Percentiles rank a stretch among this genome's conserved stretches.
These are phyloP conservation scores for Sugiyamaella smithiae DNA, from an alignment of 805 yeast species.

Conservation along the genomic window DNA sequence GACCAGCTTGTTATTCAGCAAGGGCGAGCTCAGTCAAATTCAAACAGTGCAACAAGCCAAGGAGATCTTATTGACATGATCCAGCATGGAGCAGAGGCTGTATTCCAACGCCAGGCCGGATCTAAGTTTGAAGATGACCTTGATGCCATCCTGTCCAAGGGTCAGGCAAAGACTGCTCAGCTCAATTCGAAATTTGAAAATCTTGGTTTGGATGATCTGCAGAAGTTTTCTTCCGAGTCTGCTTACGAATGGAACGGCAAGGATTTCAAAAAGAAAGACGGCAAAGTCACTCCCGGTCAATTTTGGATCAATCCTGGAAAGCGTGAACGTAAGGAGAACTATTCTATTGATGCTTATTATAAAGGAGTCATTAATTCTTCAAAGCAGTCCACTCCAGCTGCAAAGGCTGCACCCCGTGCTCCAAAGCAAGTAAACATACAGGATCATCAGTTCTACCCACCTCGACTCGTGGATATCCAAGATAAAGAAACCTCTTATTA, in stretches of 20 bases:
- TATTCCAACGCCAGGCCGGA: constrained; percentile 56
- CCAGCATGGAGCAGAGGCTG: constrained; percentile 92
- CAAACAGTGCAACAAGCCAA: constrained; percentile 44
- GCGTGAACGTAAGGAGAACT: constrained; percentile 52
- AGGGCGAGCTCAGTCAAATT: constrained; percentile 57
- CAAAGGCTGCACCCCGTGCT: constrained; percentile 63
- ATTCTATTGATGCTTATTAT: constrained; percentile 83
- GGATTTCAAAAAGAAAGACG: constrained; percentile 50
- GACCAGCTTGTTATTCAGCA: constrained; percentile 97
- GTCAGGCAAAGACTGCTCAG: constrained; percentile 76
- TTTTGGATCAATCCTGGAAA: constrained; percentile 85
- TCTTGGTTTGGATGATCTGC: constrained; percentile 89
- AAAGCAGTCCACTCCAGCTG: constrained; percentile 34
- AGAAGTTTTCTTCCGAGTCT: constrained; percentile 74
- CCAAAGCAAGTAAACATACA: constrained; percentile 80
- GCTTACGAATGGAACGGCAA: constrained; percentile 98
- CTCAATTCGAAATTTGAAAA: constrained; percentile 79
- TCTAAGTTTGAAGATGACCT: constrained; percentile 60
- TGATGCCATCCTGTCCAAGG: constrained; percentile 74
- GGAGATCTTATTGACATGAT: constrained; percentile 85
- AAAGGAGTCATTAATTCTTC: constrained; percentile 64
- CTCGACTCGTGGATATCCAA: constrained; percentile 68
- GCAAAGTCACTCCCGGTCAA: constrained; percentile 37
- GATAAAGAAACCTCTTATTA: constrained; percentile 79
- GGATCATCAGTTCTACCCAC: constrained; percentile 89